These are phyloP conservation scores for Nyctanthes arbortristis DNA, from an alignment of 257 asterid genomes.

Conservation along the genomic window DNA sequence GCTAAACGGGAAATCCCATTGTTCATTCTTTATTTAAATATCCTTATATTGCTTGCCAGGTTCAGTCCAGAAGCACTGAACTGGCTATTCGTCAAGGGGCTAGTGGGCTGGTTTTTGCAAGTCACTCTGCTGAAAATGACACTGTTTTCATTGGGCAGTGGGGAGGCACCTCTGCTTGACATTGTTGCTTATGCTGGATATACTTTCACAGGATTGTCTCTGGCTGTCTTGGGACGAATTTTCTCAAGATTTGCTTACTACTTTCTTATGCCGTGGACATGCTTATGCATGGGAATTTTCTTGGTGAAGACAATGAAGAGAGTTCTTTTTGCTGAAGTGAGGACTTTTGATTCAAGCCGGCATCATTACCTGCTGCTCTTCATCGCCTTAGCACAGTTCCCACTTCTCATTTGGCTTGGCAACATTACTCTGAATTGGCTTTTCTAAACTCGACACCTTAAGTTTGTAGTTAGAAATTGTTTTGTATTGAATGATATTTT, in stretches of 20 bases:
- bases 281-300: constrained; percentile 9
- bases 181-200: constrained; percentile 1
- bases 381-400: constrained; percentile 6
- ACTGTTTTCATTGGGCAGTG: background rate
- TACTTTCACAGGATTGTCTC: constrained; percentile 3
- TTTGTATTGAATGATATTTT: background rate
- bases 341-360: constrained; percentile 2
- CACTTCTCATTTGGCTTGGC: constrained; percentile 9
- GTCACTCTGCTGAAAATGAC: constrained; percentile 2
- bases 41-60: background rate
- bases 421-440: constrained; percentile 1
- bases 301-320: constrained; percentile 3
- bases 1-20: background rate
- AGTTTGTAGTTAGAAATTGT: background rate
- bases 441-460: background rate
- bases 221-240: background rate
- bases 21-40: background rate
- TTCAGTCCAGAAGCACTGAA: constrained; percentile 1
- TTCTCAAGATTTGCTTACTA: background rate
- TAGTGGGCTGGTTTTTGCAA: constrained; percentile 6
- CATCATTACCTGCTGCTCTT: constrained; percentile 3
- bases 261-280: constrained; percentile 2
- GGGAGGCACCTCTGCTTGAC: background rate
- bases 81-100: background rate
- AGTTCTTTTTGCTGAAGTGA: constrained; percentile 10